Evolutionary conservation across 2,329 filamentous ascomycete genomes (phyloP).

Genomic region (Penicillium sp.): DNA sequence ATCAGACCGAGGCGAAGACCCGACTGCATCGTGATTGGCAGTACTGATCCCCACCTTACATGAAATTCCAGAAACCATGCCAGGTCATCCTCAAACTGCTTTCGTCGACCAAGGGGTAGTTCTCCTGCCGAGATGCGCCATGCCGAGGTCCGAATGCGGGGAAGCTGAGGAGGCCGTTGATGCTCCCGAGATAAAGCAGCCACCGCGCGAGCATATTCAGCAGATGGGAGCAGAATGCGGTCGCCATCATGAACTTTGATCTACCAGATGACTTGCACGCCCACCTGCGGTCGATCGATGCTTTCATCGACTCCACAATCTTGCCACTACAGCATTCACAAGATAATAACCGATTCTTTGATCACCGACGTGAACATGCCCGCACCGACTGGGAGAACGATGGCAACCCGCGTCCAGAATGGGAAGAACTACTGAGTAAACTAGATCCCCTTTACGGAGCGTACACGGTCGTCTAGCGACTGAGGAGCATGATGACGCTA

Average conservation of each 20-base stretch:
- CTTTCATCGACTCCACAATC: conserved; percentile 59
- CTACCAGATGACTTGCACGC: conserved; percentile 55
- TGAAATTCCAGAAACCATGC: too few relatives aligned
- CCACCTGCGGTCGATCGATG: conserved; percentile 57
- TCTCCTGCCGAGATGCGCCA: not conserved
- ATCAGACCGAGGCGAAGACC: too few relatives aligned
- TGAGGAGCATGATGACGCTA: too few relatives aligned
- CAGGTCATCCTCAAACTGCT: too few relatives aligned
- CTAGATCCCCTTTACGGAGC: not conserved
- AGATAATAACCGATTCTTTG: conserved; percentile 68
- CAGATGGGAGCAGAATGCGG: too few relatives aligned
- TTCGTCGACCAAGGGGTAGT: too few relatives aligned
- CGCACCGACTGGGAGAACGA: conserved; percentile 64
- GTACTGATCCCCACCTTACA: too few relatives aligned
- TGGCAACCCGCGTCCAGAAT: conserved; percentile 62
- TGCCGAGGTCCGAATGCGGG: conserved; percentile 5
- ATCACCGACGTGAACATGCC: conserved; percentile 65
- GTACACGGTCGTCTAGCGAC: too few relatives aligned
- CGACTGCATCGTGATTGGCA: too few relatives aligned
- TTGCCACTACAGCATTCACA: conserved; percentile 49
- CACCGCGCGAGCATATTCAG: too few relatives aligned
- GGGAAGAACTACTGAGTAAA: conserved; percentile 60
- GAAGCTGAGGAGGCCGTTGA: not conserved
- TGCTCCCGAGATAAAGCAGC: not conserved
- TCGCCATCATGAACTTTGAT: conserved; percentile 56